Evolutionary conservation across 1,139 yeast species (phyloP), one percentile per base, ranked within the genome.

Genomic region (Kodamaea plutei): DNA sequence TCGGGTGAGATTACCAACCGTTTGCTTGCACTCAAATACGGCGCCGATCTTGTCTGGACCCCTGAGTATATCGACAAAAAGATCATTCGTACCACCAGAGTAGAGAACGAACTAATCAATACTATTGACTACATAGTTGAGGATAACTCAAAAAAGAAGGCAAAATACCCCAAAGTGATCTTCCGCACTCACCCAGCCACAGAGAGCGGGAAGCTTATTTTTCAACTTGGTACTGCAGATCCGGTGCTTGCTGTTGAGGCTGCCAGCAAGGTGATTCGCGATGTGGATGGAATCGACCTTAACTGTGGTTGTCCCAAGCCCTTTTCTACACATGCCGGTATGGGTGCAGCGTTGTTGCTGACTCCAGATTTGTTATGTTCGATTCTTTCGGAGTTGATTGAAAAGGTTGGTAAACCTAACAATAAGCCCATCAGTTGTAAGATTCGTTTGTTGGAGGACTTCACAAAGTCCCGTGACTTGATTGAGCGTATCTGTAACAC

Each of bases 301-400:
- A 91, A 91, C 54, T 87, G 96, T 24, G 98, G 98, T 4, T 91
- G 98, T 58, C 98, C 98, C 2, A 88, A 87, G 51, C 89, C 82
- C 38, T 85, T 84, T 47, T 79, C 88, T 1, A 71, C 87, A 3
- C 96, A 88, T 54, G 72, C 93, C 0, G 98, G 98, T 1, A 91
- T 91, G 97, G 98, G 98, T 4, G 96, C 97, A 3, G 96, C 95
- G 1, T 64, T 91, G 28, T 64, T 91, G 37, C 64, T 73, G 27
- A 85, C 89, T 0, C 96, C 97, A 0, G 95, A 84, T 28, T 59
- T 73, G 28, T 64, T 91, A 19, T 83, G 80, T 44, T 68, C 70
- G 12, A 91, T 91, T 20, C 60, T 91, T 36, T 56, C 58, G 3
- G 70, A 72, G 9, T 62, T 91, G 33, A 96, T 91, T 1, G 67